Evolutionary conservation across 129 eudicot species (phyloP).

Genomic region (Arctium lappa): DNA sequence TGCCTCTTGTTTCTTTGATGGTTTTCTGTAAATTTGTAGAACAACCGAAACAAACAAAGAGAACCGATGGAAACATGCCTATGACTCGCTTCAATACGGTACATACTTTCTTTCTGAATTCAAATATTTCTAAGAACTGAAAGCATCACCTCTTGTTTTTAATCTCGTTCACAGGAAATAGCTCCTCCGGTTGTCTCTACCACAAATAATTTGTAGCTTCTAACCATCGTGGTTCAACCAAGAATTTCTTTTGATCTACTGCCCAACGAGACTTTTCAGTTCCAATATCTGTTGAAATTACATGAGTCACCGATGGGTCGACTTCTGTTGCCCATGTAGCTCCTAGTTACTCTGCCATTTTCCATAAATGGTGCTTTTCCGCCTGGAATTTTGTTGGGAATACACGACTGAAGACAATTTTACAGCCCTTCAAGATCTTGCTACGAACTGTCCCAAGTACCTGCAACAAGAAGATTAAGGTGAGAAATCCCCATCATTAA

Average conservation of each 20-base stretch:
- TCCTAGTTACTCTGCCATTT: conserved; percentile 70
- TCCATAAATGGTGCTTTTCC: conserved; percentile 59
- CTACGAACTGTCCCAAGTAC: conserved; percentile 43
- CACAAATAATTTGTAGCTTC: conserved; percentile 63
- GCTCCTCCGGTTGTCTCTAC: conserved; percentile 66
- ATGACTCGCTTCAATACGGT: no score
- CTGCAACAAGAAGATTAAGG: conserved; percentile 22
- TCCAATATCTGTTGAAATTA: conserved; percentile 56
- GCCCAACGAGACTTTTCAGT: conserved; percentile 73
- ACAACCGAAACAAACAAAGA: no score
- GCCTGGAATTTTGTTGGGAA: conserved; percentile 44
- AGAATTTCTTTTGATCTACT: conserved; percentile 42
- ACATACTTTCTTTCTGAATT: no score
- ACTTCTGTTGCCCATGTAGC: conserved; percentile 59
- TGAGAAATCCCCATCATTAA: no score
- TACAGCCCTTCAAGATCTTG: conserved; percentile 64
- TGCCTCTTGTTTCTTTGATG: no score
- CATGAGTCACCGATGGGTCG: conserved; percentile 66
- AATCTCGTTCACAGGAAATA: conserved; percentile 39
- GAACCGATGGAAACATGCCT: no score
- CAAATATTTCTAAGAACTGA: no score
- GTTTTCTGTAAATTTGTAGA: no score
- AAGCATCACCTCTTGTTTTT: conserved; percentile 16
- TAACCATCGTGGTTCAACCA: conserved; percentile 70
- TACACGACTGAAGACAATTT: conserved; percentile 57